Evolutionary conservation across 176 grass and related monocot genomes (phyloP).

Genomic region (Oryza rufipogon): DNA sequence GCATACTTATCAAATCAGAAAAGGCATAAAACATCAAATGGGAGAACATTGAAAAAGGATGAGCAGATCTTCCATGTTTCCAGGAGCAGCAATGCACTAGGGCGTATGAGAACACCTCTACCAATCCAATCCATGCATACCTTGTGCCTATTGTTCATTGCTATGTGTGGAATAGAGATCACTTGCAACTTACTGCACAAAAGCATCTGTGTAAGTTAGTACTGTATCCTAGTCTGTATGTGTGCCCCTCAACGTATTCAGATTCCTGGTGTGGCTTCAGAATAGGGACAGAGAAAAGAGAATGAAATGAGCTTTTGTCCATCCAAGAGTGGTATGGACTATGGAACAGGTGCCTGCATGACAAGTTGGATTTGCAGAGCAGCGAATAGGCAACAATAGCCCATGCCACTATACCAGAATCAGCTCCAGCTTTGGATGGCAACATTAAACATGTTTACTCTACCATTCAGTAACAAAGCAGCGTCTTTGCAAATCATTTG

Average conservation of each 20-base stretch:
- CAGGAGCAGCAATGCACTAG: background rate
- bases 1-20: background rate
- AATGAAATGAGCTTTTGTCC: constrained; percentile 6
- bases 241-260: constrained; percentile 3
- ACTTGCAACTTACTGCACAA: background rate
- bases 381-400: background rate
- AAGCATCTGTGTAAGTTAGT: background rate
- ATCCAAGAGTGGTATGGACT: background rate
- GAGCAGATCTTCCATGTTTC: constrained; percentile 11
- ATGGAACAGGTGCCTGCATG: background rate
- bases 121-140: background rate
- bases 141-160: background rate
- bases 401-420: background rate
- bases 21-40: background rate
- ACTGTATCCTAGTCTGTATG: background rate
- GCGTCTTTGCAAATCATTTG: background rate
- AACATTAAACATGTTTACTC: background rate
- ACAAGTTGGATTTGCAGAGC: constrained; percentile 14
- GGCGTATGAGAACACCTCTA: background rate
- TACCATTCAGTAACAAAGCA: background rate
- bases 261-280: background rate
- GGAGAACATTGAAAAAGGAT: background rate
- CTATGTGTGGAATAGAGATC: background rate
- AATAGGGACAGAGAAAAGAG: background rate
- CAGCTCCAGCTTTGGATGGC: background rate